Base-by-base conservation (phyloP, 768 basidiomycete genomes). In the Tulasnella sp. region DNA sequence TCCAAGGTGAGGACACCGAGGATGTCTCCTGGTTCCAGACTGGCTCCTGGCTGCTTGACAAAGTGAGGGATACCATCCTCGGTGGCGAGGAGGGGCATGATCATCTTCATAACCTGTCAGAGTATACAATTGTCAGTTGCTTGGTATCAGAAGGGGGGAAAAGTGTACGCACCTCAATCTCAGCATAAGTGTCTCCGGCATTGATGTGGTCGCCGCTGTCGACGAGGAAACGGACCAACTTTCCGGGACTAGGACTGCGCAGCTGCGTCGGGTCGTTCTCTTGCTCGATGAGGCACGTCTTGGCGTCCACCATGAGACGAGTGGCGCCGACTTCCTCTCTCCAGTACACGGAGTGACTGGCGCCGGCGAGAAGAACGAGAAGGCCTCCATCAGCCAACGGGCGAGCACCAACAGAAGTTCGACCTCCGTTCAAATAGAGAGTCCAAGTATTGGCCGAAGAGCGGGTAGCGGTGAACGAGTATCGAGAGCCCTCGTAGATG, bases 261-360 rank as follows among this genome's bases (percentile, higher is more conserved):
- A 99, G 88, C 85, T 99, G 97, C 34, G 98, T 99, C 21, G 98
- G 98, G 83, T 99, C 98, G 83, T 98, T 98, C 89, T 99, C 98
- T 86, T 99, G 97, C 85, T 98, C 98, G 82, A 99, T 96, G 87
- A 98, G 89, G 85, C 97, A 98, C 21, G 98, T 99, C 89, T 98
- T 97, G 76, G 96, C 90, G 86, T 99, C 97, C 80, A 99, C 92
- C 92, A 96, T 95, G 84, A 99, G 85, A 82, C 94, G 88, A 82
- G 96, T 87, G 12, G 95, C 94, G 78, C 96, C 98, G 77, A 99
- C 98, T 87, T 99, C 98, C 85, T 98, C 98, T 77, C 95, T 89
- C 96, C 95, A 99, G 86, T 99, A 99, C 76, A 98, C 89, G 34
- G 98, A 97, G 86, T 99, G 98, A 85, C 96, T 97, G 84, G 93